Base-by-base conservation (phyloP, 2,329 filamentous ascomycete species). In the Botrytis byssoidea region DNA sequence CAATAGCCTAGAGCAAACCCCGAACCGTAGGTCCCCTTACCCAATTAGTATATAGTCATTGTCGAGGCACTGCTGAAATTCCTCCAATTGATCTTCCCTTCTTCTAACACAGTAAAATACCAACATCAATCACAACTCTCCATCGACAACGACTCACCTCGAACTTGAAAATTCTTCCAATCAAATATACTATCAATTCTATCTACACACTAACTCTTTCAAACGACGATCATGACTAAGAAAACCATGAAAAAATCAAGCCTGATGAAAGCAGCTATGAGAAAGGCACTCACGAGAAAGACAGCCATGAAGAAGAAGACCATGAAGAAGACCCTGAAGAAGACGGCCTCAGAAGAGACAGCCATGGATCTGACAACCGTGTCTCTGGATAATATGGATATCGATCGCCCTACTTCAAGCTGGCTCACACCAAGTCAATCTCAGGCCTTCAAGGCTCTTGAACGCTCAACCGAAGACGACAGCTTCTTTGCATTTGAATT, bases 1-100 rank as follows among this genome's bases (percentile, higher is more conserved):
- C 5, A 14, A 6, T 4, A 9, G 32, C 9, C 10, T 37, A 35
- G 4, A 10, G 20, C 0, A 6, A 22, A 16, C 20, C 18, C 1
- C 32, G 25, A 37, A 1, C 57, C 57, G 57, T 60, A 37, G 10
- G 9, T 61, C 1, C 22, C 6, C 18, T 10, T 25, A 2, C 12
- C 12, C 5, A 40, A 25, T 10, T 40, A 16, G 22, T 16, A 37
- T 61, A 40, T 61, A 61, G 14, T 40, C 35, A 3, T 25, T 22
- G 22, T 35, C 18, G 18, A 60, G 12, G 22, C 20, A 25, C 32
- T 60, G 32, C 32, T 25, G 12, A 16, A 37, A 61, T 18, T 2
- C 14, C 35, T 25, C 59, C 12, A n/a, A 61, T n/a, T 37, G 4
- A 25, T 61, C 59, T 40, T n/a, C 59, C 35, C 8, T 61, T 6